These are phyloP conservation scores for Parietaria judaica DNA, from an alignment of 306 rosid species.

Conservation along the genomic window DNA sequence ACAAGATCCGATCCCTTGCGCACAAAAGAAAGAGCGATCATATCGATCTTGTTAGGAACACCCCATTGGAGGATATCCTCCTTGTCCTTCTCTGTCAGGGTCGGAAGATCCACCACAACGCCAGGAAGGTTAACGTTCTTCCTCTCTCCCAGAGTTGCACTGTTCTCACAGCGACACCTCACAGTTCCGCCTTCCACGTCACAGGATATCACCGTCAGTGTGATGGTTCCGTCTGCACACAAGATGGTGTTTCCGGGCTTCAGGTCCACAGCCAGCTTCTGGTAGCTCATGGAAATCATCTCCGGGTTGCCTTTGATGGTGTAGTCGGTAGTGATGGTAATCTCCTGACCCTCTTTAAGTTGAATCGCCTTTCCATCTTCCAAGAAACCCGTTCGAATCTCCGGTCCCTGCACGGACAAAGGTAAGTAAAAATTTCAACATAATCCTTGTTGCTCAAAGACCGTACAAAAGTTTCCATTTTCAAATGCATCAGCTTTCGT, in stretches of 20 bases:
- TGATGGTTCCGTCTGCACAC: constrained; percentile 88
- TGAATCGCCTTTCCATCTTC: constrained; percentile 78
- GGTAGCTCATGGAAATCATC: constrained; percentile 85
- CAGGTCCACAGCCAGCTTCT: constrained; percentile 70
- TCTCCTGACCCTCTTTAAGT: constrained; percentile 88
- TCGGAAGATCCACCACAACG: constrained; percentile 93
- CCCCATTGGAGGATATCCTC: constrained; percentile 93
- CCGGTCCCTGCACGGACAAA: constrained; percentile 66
- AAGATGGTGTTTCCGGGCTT: constrained; percentile 76
- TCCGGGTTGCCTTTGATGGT: constrained; percentile 58
- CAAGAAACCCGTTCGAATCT: constrained; percentile 90
- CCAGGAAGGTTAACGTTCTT: constrained; percentile 98
- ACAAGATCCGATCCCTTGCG: constrained; percentile 96
- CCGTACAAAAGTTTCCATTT: not conserved
- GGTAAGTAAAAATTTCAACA: constrained; percentile 4
- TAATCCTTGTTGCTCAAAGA: not conserved
- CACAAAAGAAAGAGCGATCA: constrained; percentile 97
- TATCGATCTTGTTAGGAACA: constrained; percentile 86
- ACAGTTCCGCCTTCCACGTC: constrained; percentile 56
- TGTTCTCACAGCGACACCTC: constrained; percentile 80
- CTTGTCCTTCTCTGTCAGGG: constrained; percentile 86
- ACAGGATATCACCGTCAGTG: constrained; percentile 76
- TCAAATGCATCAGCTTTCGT: no score
- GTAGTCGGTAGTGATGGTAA: constrained; percentile 73
- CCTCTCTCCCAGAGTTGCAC: constrained; percentile 81